These are phyloP conservation scores for Curvularia sp. DNA, from an alignment of 2,329 filamentous ascomycete species.

Conservation along the genomic window DNA sequence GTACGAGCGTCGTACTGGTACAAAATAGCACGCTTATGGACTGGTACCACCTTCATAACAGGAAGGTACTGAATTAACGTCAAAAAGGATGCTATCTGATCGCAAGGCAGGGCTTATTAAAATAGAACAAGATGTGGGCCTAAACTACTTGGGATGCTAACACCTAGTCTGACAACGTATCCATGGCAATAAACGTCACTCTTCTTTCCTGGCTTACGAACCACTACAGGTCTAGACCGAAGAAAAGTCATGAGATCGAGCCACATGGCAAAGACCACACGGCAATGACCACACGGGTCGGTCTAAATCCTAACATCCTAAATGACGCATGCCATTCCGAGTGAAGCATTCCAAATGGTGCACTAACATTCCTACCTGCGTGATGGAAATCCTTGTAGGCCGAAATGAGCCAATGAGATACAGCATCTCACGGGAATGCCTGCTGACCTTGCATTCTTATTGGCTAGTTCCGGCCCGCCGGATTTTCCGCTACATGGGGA, in stretches of 20 bases:
- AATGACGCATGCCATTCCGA: too few species aligned
- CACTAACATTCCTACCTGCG: background rate
- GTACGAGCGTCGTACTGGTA: background rate
- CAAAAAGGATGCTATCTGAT: too few species aligned
- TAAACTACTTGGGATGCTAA: background rate
- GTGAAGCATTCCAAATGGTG: too few species aligned
- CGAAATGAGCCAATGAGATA: background rate
- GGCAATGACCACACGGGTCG: background rate
- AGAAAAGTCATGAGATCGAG: background rate
- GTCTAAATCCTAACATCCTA: background rate
- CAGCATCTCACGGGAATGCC: too few species aligned
- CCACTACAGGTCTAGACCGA: background rate
- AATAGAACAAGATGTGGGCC: too few species aligned
- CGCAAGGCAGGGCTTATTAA: too few species aligned
- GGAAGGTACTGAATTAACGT: too few species aligned
- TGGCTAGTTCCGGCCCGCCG: background rate
- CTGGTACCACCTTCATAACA: too few species aligned
- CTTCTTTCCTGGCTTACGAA: background rate
- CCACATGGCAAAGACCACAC: background rate
- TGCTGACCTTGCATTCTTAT: background rate
- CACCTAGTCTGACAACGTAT: background rate
- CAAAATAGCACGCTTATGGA: too few species aligned
- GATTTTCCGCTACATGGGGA: background rate
- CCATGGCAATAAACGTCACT: background rate
- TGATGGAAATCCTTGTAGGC: background rate